Evolutionary conservation across 208 protist species (phyloP), one percentile per base, ranked within the genome.

Genomic region (Trypanosoma boissoni): DNA sequence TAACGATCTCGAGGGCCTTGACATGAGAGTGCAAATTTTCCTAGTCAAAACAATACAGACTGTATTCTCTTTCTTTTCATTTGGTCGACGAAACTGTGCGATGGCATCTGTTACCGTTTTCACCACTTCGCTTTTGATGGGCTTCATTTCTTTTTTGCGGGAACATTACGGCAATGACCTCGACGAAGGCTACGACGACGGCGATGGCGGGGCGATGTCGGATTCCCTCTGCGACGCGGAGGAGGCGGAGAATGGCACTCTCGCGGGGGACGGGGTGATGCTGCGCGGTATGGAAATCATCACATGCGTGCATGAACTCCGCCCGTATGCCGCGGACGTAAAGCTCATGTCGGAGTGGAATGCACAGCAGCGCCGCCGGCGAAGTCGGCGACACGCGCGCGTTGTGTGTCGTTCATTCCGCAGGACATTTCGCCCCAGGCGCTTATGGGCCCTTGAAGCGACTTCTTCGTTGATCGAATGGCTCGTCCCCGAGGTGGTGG

Each of bases 1-100:
- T 1, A 88, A 89, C 58, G 85, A 92, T 62, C 69, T 92, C 37
- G 85, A 92, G 44, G 85, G 85, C 18, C 79, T 92, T 6, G 85
- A 92, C 56, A 81, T 92, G 49, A 76, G 85, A 57, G 68, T 87
- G 54, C 78, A 89, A 56, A 61, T 76, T 26, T 87, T 75, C 55
- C 7, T 81, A 31, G 68, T 71, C 24, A 10, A 57, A 36, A n/a
- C n/a, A n/a, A n/a, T n/a, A n/a, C n/a, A n/a, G n/a, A n/a, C n/a
- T n/a, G n/a, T n/a, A n/a, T n/a, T 68, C 24, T 67, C 71, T 3
- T 41, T 81, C n/a, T 36, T 27, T 6, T 36, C 45, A 21, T 36
- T 79, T 62, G 50, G 66, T 49, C 41, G 27, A 43, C 16, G 56
- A 28, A 51, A 52, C 57, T 20, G 31, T 55, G 41, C 48, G 31